Base-by-base conservation (phyloP, 139 green algal species). In the Chlamydomonas sp. region DNA sequence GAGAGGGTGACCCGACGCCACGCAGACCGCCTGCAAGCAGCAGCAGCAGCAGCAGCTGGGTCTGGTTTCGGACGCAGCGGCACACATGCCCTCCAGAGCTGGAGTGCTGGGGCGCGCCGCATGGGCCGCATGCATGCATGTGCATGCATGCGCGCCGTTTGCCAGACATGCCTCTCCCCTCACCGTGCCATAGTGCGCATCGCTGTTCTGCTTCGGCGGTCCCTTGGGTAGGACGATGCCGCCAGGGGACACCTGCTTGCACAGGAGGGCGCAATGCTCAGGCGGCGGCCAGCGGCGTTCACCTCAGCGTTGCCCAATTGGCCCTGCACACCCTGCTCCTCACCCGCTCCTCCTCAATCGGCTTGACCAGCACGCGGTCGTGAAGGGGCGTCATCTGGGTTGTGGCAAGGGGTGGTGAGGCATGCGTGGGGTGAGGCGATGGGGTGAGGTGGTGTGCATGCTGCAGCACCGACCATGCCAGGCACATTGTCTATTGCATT, bases 171-270 rank as follows among this genome's bases (percentile, higher is more conserved):
- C n/a, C n/a, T n/a, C n/a, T n/a, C n/a, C n/a, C 8, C 66, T 26
- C 35, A 87, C 81, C 78, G 79, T 74, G 39, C 81, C 81, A 61
- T 80, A 82, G 71, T 87, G 81, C 2, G 81, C 81, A 57, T 87
- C 81, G 35, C 76, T 83, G 68, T 81, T 81, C 20, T 76, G 34
- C 76, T 84, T 87, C 4, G 81, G 81, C 26, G 78, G 77, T 2
- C 39, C 76, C 76, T 83, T 84, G 5, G 81, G 81, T 33, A 87
- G 49, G 60, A 87, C 28, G 65, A 87, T 87, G 43, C 81, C 78
- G 34, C 67, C 81, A 31, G 77, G 72, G 36, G 60, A 70, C 22
- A 54, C 13, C 10, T 54, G 43, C n/a, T n/a, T n/a, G n/a, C n/a
- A n/a, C n/a, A n/a, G n/a, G n/a, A n/a, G n/a, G n/a, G n/a, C n/a